phyloP scores from a whole-genome alignment of 148 eudicot genomes.

The Silene uniflora region DNA sequence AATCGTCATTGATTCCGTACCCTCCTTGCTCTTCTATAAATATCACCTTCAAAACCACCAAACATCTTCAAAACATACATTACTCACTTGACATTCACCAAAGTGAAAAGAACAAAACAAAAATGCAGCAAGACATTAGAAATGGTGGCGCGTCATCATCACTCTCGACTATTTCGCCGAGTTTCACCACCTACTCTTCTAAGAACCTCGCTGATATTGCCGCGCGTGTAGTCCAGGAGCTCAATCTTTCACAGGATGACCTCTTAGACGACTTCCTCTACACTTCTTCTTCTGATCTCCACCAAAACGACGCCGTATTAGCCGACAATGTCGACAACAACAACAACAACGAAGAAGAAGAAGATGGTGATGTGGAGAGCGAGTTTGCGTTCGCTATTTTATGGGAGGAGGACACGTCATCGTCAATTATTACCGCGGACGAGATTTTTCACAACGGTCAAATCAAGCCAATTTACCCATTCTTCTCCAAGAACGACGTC shows the following conservation, averaged over 20 bases:
- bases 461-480: neutral
- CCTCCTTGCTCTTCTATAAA: neutral
- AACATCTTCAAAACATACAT: neutral
- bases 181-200: constrained; percentile 35
- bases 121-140: neutral
- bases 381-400: constrained; percentile 39
- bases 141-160: constrained; percentile 21
- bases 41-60: neutral
- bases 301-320: constrained; percentile 14
- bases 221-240: constrained; percentile 39
- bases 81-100: neutral
- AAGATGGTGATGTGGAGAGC: constrained; percentile 9
- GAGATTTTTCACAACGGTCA: too few relatives aligned
- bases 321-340: neutral
- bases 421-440: constrained; percentile 25
- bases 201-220: constrained; percentile 36
- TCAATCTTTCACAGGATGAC: constrained; percentile 24
- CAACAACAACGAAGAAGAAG: too few relatives aligned
- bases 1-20: constrained; percentile 26
- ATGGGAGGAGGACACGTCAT: constrained; percentile 17
- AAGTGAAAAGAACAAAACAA: neutral
- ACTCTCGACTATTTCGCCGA: constrained; percentile 24
- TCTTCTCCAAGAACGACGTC: constrained; percentile 32
- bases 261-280: constrained; percentile 1
- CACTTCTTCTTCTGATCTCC: neutral